These are phyloP conservation scores for Penicillium sp. DNA, from an alignment of 2,329 filamentous ascomycete species.

Conservation along the genomic window DNA sequence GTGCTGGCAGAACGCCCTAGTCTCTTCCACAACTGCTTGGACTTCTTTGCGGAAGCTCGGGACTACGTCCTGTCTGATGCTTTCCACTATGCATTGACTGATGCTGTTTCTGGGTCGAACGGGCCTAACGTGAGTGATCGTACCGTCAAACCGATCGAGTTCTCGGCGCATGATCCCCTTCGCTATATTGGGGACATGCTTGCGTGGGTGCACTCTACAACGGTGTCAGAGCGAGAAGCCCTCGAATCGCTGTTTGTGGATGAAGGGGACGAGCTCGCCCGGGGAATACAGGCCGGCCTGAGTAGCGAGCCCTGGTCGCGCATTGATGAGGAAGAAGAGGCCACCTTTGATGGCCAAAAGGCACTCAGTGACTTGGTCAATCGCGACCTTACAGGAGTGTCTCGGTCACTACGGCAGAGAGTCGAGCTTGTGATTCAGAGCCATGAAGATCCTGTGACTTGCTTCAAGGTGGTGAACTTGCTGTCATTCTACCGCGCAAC, in stretches of 20 bases:
- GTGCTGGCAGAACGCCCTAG: slow-evolving; percentile 85
- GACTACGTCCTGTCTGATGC: slow-evolving; percentile 83
- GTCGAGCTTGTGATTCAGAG: slow-evolving; percentile 89
- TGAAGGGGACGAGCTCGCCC: slow-evolving; percentile 82
- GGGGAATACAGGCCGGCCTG: slow-evolving; percentile 72
- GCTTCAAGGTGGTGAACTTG: slow-evolving; percentile 86
- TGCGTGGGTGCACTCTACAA: slow-evolving; percentile 90
- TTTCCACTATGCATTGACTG: slow-evolving; percentile 84
- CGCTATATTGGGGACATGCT: slow-evolving; percentile 96
- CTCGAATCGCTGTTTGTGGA: slow-evolving; percentile 87
- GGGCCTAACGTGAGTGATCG: slow-evolving; percentile 52
- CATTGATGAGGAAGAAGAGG: slow-evolving; percentile 55
- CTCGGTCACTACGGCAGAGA: slow-evolving; percentile 78
- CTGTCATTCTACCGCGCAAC: slow-evolving; percentile 84
- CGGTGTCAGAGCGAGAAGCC: slow-evolving; percentile 89
- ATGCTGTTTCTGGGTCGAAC: slow-evolving; percentile 49
- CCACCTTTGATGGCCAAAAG: slow-evolving; percentile 70
- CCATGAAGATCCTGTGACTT: slow-evolving; percentile 81
- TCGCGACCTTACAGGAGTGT: slow-evolving; percentile 75
- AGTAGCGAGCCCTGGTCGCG: slow-evolving; percentile 81
- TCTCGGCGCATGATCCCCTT: slow-evolving; percentile 85
- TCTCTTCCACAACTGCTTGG: slow-evolving; percentile 87
- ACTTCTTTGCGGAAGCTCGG: slow-evolving; percentile 86
- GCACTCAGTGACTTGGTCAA: slow-evolving; percentile 84
- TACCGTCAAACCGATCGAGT: slow-evolving; percentile 82